Base-by-base conservation (phyloP, 179 eudicot genomes). In the Gypsophila paniculata region DNA sequence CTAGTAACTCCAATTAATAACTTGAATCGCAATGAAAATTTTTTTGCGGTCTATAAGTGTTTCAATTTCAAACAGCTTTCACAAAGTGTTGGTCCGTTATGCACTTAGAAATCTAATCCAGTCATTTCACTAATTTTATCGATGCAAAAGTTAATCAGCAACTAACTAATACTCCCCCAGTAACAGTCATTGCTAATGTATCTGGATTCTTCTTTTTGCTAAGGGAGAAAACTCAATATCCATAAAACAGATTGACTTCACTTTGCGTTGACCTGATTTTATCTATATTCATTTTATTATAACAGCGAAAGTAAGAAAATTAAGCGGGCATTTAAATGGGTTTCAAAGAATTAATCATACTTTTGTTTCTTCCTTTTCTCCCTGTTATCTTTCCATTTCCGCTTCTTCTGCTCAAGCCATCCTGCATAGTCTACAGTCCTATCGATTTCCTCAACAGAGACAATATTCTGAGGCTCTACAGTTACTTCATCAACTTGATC, bases 371-470 rank as follows among this genome's bases (percentile, higher is more conserved):
- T 91, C 80, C 89, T 86, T 72, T 79, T 87, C 61, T 91, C 96
- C 6, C 88, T 88, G 64, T 76, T 78, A 71, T 87, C 90, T 82
- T 88, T 91, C 98, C 98, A 93, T 80, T 90, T 93, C 70, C 97
- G 89, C 82, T 93, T 93, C 87, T 80, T 91, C 70, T 76, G 79
- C 77, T 88, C 87, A 76, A 93, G 90, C 98, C 98, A 93, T 82
- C 92, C 97, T 75, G 84, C 83, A 79, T 91, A 93, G 76, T 93
- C 94, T 29, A 82, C 79, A 85, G 59, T 85, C 82, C 76, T 86
- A 81, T 91, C 92, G 59, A 91, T 74, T 55, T 81, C 83, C 73
- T 80, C 84, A 25, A 61, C 58, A 54, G 61, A 39, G 62, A 57
- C 66, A 57, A 21, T 83, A 71, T 75, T 79, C 71, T 84, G 82